Conservation (phyloP, 1,284 basidiomycete genomes). For the Naganishia sp. region DNA sequence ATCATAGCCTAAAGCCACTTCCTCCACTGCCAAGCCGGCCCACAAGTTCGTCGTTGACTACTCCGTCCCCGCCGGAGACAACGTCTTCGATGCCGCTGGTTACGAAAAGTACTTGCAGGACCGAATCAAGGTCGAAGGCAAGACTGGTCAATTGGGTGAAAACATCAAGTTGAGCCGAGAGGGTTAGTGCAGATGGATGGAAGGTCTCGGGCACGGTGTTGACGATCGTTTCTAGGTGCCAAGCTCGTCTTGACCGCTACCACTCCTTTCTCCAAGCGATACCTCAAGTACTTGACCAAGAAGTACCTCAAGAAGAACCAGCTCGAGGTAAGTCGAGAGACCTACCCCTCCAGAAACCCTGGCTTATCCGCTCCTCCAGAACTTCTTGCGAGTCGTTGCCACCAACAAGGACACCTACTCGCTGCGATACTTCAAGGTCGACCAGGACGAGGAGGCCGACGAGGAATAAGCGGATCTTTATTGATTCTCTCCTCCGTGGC, state of each 20-base stretch:
- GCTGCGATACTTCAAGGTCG: conserved; percentile 91
- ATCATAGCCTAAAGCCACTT: conserved; percentile 48
- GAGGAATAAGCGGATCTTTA: conserved; percentile 47
- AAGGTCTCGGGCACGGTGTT: neutral
- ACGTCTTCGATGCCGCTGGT: conserved; percentile 85
- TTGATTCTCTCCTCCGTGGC: neutral
- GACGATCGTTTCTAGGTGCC: conserved; percentile 57
- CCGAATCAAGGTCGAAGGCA: conserved; percentile 76
- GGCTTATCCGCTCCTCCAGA: conserved; percentile 35
- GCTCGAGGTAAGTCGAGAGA: conserved; percentile 31
- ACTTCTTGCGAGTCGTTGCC: conserved; percentile 68
- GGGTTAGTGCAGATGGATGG: conserved; percentile 59
- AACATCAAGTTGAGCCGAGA: conserved; percentile 77
- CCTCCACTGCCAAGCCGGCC: conserved; percentile 63
- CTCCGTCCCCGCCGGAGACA: conserved; percentile 85
- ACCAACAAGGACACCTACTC: conserved; percentile 86
- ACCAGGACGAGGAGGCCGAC: conserved; percentile 63
- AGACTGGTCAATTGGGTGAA: conserved; percentile 79
- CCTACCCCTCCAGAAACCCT: neutral
- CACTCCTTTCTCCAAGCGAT: conserved; percentile 87
- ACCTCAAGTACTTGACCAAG: conserved; percentile 87
- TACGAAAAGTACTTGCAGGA: conserved; percentile 94
- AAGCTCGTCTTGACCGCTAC: conserved; percentile 78
- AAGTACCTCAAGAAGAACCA: conserved; percentile 78
- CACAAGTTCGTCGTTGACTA: conserved; percentile 95